Conservation (phyloP, 176 grass and related monocot genomes). For the Oryza brachyantha region DNA sequence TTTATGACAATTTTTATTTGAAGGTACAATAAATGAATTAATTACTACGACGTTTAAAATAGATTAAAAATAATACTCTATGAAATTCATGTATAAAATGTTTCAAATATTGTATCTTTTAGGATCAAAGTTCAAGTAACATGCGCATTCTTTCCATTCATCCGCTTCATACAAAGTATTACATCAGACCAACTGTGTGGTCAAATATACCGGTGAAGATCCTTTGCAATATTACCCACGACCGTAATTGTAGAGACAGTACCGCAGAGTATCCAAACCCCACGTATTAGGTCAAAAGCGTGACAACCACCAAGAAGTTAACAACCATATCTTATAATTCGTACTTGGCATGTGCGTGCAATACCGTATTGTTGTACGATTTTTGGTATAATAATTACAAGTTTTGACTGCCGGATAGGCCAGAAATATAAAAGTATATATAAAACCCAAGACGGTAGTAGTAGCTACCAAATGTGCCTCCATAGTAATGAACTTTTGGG, state of each 20-base stretch:
- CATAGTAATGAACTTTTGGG: background rate
- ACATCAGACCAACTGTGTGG: background rate
- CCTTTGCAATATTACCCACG: too few species aligned
- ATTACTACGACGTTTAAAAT: too few species aligned
- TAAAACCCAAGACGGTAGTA: background rate
- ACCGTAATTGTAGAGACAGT: too few species aligned
- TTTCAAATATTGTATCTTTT: too few species aligned
- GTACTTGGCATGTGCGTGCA: background rate
- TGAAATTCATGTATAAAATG: too few species aligned
- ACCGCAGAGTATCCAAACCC: too few species aligned
- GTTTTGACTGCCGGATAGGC: background rate
- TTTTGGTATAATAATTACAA: background rate
- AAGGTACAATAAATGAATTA: too few species aligned
- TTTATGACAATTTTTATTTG: too few species aligned
- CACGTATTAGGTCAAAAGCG: background rate
- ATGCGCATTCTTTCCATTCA: too few species aligned
- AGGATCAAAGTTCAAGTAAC: too few species aligned
- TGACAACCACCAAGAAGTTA: background rate
- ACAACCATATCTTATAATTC: background rate
- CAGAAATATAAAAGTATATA: background rate
- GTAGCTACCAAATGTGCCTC: background rate
- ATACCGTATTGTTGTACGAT: background rate
- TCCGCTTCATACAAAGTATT: background rate
- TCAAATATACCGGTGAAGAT: too few species aligned
- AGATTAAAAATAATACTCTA: too few species aligned